Evolutionary conservation across 441 rosid species (phyloP), one percentile per base, ranked within the genome.

Genomic region (Gossypium trilobum): DNA sequence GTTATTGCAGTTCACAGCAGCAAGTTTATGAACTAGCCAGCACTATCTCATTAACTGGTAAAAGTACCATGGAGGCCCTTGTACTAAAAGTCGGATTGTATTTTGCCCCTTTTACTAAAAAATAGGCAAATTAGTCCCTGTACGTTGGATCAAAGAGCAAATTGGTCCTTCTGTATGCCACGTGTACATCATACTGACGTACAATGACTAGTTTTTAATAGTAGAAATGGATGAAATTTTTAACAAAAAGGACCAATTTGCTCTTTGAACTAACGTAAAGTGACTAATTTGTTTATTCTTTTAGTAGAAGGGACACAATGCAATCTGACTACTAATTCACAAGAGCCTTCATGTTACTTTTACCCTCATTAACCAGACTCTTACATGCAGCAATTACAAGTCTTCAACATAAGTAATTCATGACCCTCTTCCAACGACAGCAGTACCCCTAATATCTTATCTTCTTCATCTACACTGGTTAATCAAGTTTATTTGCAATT

Each of bases 301-400:
- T 39, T 39, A 39, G 46, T 39, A 39, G 46, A 39, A 9, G 11
- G 13, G 46, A 9, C 46, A 39, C 8, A 39, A 39, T 39, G 13
- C 0, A 39, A 39, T 39, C 11, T 39, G 46, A 39, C 46, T 8
- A 8, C 46, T 9, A 39, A 9, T 39, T 36, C 44, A 39, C 46
- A 39, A 39, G 46, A 9, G 11, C 46, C 46, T 39, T 39, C 46
- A 8, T 39, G 11, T 8, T 39, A 39, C 11, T 9, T 39, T 39
- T 39, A 39, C 46, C 46, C 46, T 39, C 46, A 20, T 48, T 67
- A 10, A 67, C 71, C 58, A 67, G 23, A 67, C 23, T 66, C 57
- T 25, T 67, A 67, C 39, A 48, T 23, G 57, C 57, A 67, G 17
- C 42, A 67, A 66, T 3, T 67, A n/a, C 23, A 25, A 67, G 58